Conservation (phyloP, 345 rosid species). For the Hirschfeldia incana region DNA sequence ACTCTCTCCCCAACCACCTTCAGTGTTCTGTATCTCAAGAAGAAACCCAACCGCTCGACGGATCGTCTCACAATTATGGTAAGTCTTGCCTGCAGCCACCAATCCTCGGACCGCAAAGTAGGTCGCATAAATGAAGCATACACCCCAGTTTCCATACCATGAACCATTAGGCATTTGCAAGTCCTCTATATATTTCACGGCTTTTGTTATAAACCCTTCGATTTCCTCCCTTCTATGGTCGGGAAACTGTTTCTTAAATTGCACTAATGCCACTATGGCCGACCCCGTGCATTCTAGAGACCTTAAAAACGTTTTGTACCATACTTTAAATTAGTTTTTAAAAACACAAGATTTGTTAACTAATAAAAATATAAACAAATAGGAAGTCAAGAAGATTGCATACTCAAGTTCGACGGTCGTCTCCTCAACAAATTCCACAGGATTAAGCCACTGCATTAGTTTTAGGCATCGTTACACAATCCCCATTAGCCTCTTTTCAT, state of each 20-base stretch:
- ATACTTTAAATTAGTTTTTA: neutral
- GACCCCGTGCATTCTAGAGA: constrained; percentile 63
- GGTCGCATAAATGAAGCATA: constrained; percentile 62
- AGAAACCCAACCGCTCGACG: constrained; percentile 57
- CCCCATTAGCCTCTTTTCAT: neutral
- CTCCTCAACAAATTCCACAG: constrained; percentile 19
- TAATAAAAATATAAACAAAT: neutral
- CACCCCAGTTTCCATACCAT: constrained; percentile 80
- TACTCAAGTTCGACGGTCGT: constrained; percentile 23
- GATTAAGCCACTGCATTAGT: constrained; percentile 24
- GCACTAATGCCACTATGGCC: constrained; percentile 30
- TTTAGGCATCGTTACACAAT: too few relatives aligned
- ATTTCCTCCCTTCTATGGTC: constrained; percentile 52
- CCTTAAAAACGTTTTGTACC: neutral
- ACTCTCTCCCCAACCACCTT: constrained; percentile 83
- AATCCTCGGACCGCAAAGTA: constrained; percentile 58
- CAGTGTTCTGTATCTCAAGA: constrained; percentile 47
- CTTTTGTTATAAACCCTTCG: constrained; percentile 47
- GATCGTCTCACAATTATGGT: constrained; percentile 36
- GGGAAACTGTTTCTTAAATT: constrained; percentile 52
- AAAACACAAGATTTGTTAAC: neutral
- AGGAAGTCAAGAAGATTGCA: neutral
- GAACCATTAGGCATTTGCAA: constrained; percentile 58
- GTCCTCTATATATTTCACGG: constrained; percentile 44
- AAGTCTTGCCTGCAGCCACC: constrained; percentile 50